A percentile compares a stretch with the other conserved stretches of the same genome.
Conservation (phyloP, 495 filamentous ascomycete species). For the Melanomma pulvis-pyrius region DNA sequence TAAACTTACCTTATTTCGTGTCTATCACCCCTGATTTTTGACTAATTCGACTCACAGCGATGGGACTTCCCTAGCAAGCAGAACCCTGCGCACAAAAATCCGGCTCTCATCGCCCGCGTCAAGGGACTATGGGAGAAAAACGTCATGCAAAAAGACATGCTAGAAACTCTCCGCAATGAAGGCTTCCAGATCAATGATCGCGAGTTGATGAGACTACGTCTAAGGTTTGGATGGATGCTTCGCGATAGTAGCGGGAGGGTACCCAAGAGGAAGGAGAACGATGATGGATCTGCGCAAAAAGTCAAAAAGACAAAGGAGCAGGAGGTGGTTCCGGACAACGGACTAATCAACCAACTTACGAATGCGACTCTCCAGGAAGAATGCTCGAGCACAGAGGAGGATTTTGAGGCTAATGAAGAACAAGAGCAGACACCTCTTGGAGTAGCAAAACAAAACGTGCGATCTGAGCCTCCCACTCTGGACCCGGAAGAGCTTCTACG, state of each 20-base stretch:
- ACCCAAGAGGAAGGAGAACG: constrained; percentile 47
- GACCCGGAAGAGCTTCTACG: constrained; percentile 40
- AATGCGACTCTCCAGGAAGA: constrained; percentile 18
- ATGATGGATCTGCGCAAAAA: not conserved
- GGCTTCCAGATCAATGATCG: constrained; percentile 72
- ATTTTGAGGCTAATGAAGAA: constrained; percentile 10
- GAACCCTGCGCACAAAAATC: constrained; percentile 68
- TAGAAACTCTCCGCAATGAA: constrained; percentile 66
- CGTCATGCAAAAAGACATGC: constrained; percentile 69
- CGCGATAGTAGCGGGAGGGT: constrained; percentile 53
- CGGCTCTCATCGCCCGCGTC: constrained; percentile 64
- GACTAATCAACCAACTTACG: constrained; percentile 15
- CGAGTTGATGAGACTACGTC: constrained; percentile 67
- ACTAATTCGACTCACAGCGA: constrained; percentile 39
- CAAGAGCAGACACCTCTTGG: not conserved
- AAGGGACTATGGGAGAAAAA: constrained; percentile 79
- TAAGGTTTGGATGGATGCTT: constrained; percentile 60
- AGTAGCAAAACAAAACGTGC: not conserved
- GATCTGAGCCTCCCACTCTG: constrained; percentile 5
- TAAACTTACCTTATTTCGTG: too few relatives aligned
- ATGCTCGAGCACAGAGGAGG: constrained; percentile 10
- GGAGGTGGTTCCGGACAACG: not conserved
- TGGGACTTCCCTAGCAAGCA: constrained; percentile 79
- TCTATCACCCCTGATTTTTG: not conserved
- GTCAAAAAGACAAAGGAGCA: constrained; percentile 5